A percentile compares a stretch with the other conserved stretches of the same genome.
phyloP scores from a whole-genome alignment of 768 basidiomycete genomes.

The Suillus weaverae region DNA sequence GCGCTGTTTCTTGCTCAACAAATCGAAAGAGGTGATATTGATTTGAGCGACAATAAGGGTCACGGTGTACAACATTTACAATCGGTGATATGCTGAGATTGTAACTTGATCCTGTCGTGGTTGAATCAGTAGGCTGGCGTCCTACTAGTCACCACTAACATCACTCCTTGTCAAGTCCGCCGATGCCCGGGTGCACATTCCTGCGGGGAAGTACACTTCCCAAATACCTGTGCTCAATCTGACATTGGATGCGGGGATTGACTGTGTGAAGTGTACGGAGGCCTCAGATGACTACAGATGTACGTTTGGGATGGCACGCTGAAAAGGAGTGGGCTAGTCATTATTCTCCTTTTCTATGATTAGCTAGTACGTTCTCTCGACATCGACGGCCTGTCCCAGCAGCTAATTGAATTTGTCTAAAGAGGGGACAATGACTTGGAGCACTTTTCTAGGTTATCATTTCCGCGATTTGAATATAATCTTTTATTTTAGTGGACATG shows the following conservation, averaged over 20 bases:
- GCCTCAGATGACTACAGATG: slow-evolving; percentile 24
- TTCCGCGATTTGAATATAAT: background rate
- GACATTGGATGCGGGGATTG: slow-evolving; percentile 40
- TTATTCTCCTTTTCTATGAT: slow-evolving; percentile 11
- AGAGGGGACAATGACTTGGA: background rate
- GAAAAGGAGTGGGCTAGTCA: slow-evolving; percentile 47
- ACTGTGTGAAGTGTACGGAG: slow-evolving; percentile 44
- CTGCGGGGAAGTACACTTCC: slow-evolving; percentile 64
- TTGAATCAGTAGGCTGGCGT: slow-evolving; percentile 73
- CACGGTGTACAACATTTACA: background rate
- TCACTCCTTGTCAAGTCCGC: slow-evolving; percentile 46
- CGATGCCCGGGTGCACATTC: slow-evolving; percentile 52
- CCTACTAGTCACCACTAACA: slow-evolving; percentile 45
- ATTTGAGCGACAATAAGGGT: slow-evolving; percentile 3
- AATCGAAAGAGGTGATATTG: slow-evolving; percentile 57
- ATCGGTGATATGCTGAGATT: background rate
- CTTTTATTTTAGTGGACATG: background rate
- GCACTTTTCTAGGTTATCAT: background rate
- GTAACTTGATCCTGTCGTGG: slow-evolving; percentile 36
- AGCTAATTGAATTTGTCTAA: background rate
- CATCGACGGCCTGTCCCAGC: background rate
- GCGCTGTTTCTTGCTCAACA: slow-evolving; percentile 64
- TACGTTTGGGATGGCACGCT: slow-evolving; percentile 49
- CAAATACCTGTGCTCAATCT: slow-evolving; percentile 50
- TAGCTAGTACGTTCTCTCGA: slow-evolving; percentile 1